Evolutionary conservation across 139 green algal species (phyloP), one percentile per base, ranked within the genome.

Genomic region (Zygnema cylindricum): DNA sequence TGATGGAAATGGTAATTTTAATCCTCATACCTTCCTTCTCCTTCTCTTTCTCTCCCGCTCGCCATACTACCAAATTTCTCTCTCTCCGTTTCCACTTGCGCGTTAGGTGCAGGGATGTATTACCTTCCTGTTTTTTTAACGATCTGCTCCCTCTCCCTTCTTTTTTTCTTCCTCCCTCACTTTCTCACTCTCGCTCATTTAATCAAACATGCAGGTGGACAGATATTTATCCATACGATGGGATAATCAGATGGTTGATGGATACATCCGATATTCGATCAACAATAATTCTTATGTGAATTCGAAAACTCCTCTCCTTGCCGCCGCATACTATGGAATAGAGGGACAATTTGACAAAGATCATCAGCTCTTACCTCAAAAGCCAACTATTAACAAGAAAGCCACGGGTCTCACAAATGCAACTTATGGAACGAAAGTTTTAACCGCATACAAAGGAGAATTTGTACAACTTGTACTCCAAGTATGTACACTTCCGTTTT

Each of bases 181-280:
- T n/a, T n/a, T n/a, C n/a, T n/a, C n/a, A n/a, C n/a, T n/a, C n/a
- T n/a, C n/a, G n/a, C n/a, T n/a, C n/a, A n/a, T n/a, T n/a, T n/a
- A n/a, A n/a, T n/a, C n/a, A n/a, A n/a, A n/a, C n/a, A 41, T 79
- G 71, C 71, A 79, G 71, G 38, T 79, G 11, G 71, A 79, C 16
- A 7, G 71, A 3, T 79, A 79, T 16, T 54, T 79, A 3, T 54
- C 36, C 36, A 41, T 79, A 23, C 71, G 21, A 43, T 79, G 71
- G 71, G 21, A 79, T 16, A 16, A 54, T 25, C 7, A n/a, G 36
- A 54, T 3, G 3, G 7, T 54, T 3, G 71, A 79, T 16, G 71
- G 71, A 3, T 79, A 79, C 71, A n/a, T 79, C 16, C 71, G 71
- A 25, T 79, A 79, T 16, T 3, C 71, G 7, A 16, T 79, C 16